phyloP scores from a whole-genome alignment of 176 grass and related monocot species.

The Areca catechu region DNA sequence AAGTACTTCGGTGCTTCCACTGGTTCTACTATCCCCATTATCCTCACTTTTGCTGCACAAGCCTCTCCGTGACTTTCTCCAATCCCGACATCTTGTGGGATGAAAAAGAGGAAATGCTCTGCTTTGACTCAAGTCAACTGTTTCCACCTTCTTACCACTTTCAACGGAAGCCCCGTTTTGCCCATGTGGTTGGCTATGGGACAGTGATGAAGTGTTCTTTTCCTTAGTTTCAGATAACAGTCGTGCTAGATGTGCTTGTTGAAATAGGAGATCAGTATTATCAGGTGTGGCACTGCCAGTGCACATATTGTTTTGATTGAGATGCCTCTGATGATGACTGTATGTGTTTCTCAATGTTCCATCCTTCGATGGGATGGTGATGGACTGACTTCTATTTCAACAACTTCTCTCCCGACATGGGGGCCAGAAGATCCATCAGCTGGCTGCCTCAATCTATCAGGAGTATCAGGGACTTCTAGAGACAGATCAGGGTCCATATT shows the following conservation, averaged over 20 bases:
- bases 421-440: conserved; percentile 17
- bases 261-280: conserved; percentile 16
- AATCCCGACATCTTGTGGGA: conserved; percentile 5
- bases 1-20: conserved; percentile 12
- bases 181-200: background rate
- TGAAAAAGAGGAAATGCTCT: conserved; percentile 8
- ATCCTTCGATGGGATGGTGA: conserved; percentile 1
- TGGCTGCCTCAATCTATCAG: conserved; percentile 32
- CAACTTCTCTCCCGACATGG: conserved; percentile 16
- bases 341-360: conserved; percentile 20
- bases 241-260: conserved; percentile 32
- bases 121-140: conserved; percentile 15
- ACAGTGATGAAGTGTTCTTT: conserved; percentile 4
- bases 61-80: conserved; percentile 13
- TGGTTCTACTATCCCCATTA: conserved; percentile 5
- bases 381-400: conserved; percentile 15
- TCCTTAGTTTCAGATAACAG: conserved; percentile 12
- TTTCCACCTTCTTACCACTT: conserved; percentile 18
- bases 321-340: background rate
- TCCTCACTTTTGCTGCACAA: conserved; percentile 11
- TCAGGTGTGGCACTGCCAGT: background rate
- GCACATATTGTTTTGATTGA: conserved; percentile 17
- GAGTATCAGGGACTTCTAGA: conserved; percentile 70
- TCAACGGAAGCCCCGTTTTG: conserved; percentile 10
- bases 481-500: conserved; percentile 45